Percentiles rank a stretch among this genome's conserved stretches.
phyloP scores from a whole-genome alignment of 441 rosid genomes.

The Erysimum cheiri region DNA sequence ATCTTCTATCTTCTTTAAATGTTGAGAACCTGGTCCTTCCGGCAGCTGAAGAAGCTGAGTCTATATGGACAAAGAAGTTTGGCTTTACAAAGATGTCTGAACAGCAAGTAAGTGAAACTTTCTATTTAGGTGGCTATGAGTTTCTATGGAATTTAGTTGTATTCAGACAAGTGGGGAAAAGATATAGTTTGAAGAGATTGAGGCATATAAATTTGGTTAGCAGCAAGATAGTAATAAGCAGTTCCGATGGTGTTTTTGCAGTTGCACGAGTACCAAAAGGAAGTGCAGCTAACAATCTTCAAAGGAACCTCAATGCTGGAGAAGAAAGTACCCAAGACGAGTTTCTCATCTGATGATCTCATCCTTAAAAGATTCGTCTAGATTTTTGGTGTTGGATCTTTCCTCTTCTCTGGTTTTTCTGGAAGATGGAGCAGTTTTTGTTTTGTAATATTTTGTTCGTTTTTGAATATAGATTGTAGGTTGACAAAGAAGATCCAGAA shows the following conservation, averaged over 20 bases:
- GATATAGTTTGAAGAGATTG: not conserved
- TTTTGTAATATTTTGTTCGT: constrained; percentile 18
- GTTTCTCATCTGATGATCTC: constrained; percentile 18
- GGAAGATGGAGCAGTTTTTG: constrained; percentile 12
- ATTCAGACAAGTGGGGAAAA: not conserved
- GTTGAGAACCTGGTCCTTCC: constrained; percentile 93
- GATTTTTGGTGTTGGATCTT: constrained; percentile 35
- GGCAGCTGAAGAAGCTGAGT: constrained; percentile 96
- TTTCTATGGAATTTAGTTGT: not conserved
- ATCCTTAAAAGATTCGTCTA: constrained; percentile 27
- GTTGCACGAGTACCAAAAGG: constrained; percentile 70
- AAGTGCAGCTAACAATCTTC: constrained; percentile 80
- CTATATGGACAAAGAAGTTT: constrained; percentile 90
- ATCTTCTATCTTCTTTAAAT: constrained; percentile 66
- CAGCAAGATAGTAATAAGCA: not conserved
- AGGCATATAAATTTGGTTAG: constrained; percentile 6
- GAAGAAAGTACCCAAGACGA: constrained; percentile 60
- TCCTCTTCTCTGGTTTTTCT: constrained; percentile 20
- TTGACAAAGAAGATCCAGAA: constrained; percentile 28
- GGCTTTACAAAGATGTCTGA: constrained; percentile 83
- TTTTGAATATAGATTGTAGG: constrained; percentile 39
- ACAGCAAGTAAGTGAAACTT: constrained; percentile 53
- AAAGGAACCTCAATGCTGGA: constrained; percentile 89
- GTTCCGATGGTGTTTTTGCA: constrained; percentile 40
- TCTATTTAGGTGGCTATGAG: not conserved